Base-by-base conservation (phyloP, 768 basidiomycete genomes). In the Pisolithus marmoratus region DNA sequence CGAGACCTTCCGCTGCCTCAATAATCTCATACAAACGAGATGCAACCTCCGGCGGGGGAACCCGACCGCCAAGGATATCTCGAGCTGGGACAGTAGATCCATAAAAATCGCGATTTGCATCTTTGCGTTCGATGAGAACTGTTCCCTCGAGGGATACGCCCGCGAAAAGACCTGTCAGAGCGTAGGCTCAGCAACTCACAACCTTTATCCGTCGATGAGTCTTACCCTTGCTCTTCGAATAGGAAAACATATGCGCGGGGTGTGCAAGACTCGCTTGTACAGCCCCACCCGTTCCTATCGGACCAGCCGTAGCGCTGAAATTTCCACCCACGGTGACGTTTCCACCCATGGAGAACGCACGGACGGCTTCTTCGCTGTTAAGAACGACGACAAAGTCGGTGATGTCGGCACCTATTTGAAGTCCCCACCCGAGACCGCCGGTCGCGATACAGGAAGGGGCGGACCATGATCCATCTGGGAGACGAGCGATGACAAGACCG, bases 371-470 rank as follows among this genome's bases (percentile, higher is more conserved):
- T 60, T 96, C 92, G 57, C 85, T 89, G 76, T 97, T 97, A 62
- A 98, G 85, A 37, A 99, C 94, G 66, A 98, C 84, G 52, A 99
- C 94, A 58, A 97, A 96, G 66, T 97, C 93, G 44, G 85, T 88
- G 65, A 94, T 81, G 72, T 96, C 94, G 3, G 94, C 94, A 45
- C 94, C 94, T 51, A 95, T 91, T 70, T 98, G 95, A 40, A 94
- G 83, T 29, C 92, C 92, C 87, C 92, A 92, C 15, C 93, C 92
- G 11, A 94, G 79, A 34, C 95, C 95, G 17, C 90, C 94, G 0
- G 94, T 98, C 27, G 90, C 94, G 63, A 98, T 95, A 72, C 94
- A 97, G 22, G 90, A 93, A 3, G 95, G 95, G 1, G 95, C 95
- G 45, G 89, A 92, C 93, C 93, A 96, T 9, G 91, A 93, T 59